These are phyloP conservation scores for Chenopodium berlandieri DNA, from an alignment of 148 eudicot species.

Conservation along the genomic window DNA sequence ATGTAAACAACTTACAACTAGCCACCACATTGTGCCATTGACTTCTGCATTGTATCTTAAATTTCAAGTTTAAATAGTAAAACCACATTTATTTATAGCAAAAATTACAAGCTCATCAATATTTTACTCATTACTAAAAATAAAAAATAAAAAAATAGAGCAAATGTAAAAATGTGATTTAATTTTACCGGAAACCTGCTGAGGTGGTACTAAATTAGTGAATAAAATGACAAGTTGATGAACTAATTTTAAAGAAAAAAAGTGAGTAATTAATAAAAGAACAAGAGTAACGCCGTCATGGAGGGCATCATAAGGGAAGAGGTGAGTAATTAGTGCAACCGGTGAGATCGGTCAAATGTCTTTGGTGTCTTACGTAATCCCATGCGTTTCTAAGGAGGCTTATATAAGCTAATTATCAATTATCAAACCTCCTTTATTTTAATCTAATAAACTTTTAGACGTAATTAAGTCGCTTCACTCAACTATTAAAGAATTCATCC, in stretches of 20 bases:
- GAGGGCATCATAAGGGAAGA: background rate
- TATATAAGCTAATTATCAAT: background rate
- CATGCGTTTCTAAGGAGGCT: constrained; percentile 13
- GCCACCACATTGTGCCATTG: background rate
- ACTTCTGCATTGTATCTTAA: background rate
- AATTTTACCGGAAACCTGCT: background rate
- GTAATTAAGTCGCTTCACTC: background rate
- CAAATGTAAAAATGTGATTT: background rate
- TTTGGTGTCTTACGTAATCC: constrained; percentile 6
- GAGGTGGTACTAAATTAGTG: background rate
- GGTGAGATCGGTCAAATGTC: constrained; percentile 16
- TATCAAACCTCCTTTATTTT: background rate
- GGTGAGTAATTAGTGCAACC: constrained; percentile 2
- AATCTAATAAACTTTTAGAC: background rate
- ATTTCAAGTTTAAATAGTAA: background rate
- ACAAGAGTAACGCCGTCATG: background rate
- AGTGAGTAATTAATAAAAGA: too few species aligned
- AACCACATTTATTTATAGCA: too few species aligned
- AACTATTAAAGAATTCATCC: too few species aligned
- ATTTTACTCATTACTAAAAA: too few species aligned
- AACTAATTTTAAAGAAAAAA: background rate
- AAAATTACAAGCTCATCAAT: background rate
- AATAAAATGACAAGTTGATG: background rate
- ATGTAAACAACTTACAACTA: background rate
- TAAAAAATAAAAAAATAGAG: background rate